A percentile compares a stretch with the other conserved stretches of the same genome.
phyloP scores from a whole-genome alignment of 306 rosid genomes.

The Nissolia schottii region DNA sequence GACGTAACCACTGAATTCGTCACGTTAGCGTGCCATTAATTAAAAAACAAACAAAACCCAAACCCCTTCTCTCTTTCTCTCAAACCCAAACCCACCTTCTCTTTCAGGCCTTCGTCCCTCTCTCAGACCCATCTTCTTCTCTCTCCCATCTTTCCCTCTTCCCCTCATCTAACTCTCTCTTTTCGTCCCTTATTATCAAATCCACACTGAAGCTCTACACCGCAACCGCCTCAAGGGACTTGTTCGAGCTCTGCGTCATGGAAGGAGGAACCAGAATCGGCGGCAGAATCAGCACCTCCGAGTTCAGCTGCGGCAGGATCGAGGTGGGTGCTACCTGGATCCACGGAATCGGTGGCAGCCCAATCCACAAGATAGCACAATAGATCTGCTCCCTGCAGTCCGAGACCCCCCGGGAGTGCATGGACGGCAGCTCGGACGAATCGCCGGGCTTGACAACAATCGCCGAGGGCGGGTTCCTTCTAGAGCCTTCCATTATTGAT shows the following conservation, averaged over 20 bases:
- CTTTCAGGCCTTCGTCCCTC: too few species aligned
- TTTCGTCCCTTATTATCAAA: too few species aligned
- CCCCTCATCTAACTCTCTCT: too few species aligned
- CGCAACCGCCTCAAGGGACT: conserved; percentile 40
- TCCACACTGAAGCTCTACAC: too few species aligned
- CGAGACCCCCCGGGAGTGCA: conserved; percentile 96
- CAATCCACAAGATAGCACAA: conserved; percentile 74
- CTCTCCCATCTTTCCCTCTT: too few species aligned
- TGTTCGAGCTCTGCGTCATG: conserved; percentile 72
- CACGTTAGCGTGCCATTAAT: too few species aligned
- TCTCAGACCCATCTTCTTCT: too few species aligned
- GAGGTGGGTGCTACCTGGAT: conserved; percentile 99
- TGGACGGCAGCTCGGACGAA: conserved; percentile 65
- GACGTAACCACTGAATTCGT: too few species aligned
- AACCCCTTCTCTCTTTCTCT: too few species aligned
- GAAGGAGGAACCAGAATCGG: conserved; percentile 91
- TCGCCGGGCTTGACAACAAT: conserved; percentile 50
- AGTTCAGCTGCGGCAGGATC: conserved; percentile 83
- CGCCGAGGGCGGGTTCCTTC: conserved; percentile 75
- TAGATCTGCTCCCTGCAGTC: conserved; percentile 67
- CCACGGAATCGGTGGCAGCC: conserved; percentile 94
- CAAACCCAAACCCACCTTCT: too few species aligned
- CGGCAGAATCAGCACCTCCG: conserved; percentile 85
- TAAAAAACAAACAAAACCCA: too few species aligned
- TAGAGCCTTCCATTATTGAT: conserved; percentile 47